phyloP scores from a whole-genome alignment of 495 filamentous ascomycete species.

The Neurospora tetraspora region DNA sequence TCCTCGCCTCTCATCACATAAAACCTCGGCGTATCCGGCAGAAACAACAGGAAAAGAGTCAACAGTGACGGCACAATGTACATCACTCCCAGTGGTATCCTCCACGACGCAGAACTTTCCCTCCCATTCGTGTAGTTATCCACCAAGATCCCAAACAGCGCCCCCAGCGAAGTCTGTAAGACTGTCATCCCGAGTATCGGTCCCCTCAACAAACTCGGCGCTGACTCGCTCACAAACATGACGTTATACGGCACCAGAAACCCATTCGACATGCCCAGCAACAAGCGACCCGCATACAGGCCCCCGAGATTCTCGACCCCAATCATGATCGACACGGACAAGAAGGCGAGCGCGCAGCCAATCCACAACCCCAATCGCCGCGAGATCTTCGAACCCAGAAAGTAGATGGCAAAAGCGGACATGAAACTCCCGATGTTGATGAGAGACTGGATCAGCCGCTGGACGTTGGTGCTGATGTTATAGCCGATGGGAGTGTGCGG shows the following conservation, averaged over 20 bases:
- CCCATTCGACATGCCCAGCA: conserved; percentile 38
- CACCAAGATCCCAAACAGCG: conserved; percentile 43
- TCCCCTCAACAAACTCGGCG: conserved; percentile 31
- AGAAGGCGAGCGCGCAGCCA: conserved; percentile 25
- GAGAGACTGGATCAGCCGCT: conserved; percentile 31
- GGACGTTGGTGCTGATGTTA: conserved; percentile 29
- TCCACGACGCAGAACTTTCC: conserved; percentile 29
- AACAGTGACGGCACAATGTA: conserved; percentile 42
- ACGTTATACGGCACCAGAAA: conserved; percentile 38
- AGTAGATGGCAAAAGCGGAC: conserved; percentile 25
- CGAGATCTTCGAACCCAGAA: conserved; percentile 34
- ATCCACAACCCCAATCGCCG: conserved; percentile 36
- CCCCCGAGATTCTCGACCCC: conserved; percentile 26
- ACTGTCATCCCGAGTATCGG: conserved; percentile 39
- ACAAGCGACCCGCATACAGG: conserved; percentile 33
- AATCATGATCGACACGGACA: conserved; percentile 35
- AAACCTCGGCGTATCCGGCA: conserved; percentile 47
- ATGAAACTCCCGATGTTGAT: conserved; percentile 33
- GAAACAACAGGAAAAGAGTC: conserved; percentile 36
- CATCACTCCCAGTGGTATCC: conserved; percentile 43
- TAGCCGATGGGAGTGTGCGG: conserved; percentile 17
- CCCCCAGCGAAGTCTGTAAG: conserved; percentile 41
- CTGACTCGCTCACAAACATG: conserved; percentile 31
- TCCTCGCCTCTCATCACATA: conserved; percentile 25
- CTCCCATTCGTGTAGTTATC: conserved; percentile 36